Evolutionary conservation across 768 basidiomycete genomes (phyloP).

Genomic region (Russula compacta): DNA sequence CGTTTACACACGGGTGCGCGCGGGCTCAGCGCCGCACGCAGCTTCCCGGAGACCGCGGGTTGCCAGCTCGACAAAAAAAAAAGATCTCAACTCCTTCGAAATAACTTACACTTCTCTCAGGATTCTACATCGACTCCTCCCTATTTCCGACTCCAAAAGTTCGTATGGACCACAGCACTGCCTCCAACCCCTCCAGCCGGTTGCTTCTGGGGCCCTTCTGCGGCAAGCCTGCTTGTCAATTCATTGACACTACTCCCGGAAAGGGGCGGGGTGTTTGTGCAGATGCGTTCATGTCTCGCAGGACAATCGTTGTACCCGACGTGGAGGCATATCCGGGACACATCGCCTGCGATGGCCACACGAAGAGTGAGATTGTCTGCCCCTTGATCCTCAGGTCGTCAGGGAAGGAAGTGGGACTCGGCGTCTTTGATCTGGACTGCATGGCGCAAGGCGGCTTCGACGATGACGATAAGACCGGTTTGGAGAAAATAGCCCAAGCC

Average conservation of each 20-base stretch:
- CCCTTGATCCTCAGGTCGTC: conserved; percentile 46
- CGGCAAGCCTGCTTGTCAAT: conserved; percentile 87
- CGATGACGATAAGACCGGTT: conserved; percentile 33
- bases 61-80: conserved; percentile 2
- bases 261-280: conserved; percentile 76
- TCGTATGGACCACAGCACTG: conserved; percentile 4
- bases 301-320: conserved; percentile 61
- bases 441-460: conserved; percentile 33
- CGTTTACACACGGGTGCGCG: background rate
- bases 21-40: background rate
- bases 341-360: conserved; percentile 88
- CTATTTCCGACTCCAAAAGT: conserved; percentile 47
- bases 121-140: conserved; percentile 72
- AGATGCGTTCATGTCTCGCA: conserved; percentile 50
- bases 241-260: conserved; percentile 50
- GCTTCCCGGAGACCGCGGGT: conserved; percentile 18
- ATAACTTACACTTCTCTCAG: conserved; percentile 32
- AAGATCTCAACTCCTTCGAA: conserved; percentile 25
- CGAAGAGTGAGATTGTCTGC: conserved; percentile 83
- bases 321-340: conserved; percentile 84
- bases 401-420: conserved; percentile 27
- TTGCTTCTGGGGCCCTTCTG: conserved; percentile 79
- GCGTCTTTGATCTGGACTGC: conserved; percentile 41
- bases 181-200: conserved; percentile 17
- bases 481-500: conserved; percentile 33